Evolutionary conservation across 306 rosid species (phyloP).

Genomic region (Prunus mongolica): DNA sequence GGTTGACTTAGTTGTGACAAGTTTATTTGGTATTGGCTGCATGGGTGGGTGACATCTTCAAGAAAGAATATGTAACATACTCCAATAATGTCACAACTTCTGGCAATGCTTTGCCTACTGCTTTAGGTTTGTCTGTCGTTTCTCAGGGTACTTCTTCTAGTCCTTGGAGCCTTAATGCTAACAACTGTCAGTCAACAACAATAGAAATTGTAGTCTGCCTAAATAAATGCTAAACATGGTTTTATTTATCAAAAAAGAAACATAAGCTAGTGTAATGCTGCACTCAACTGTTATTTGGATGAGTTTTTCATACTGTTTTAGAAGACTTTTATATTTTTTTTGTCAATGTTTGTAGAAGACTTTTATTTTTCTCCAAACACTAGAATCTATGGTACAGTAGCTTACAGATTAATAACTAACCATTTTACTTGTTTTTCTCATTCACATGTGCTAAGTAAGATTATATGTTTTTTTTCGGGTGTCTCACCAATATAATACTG

Average conservation of each 20-base stretch:
- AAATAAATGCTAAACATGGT: not conserved
- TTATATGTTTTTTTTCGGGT: not conserved
- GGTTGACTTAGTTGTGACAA: not conserved
- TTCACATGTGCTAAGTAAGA: not conserved
- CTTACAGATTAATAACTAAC: too few relatives aligned
- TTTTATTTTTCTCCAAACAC: too few relatives aligned
- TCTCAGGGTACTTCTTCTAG: not conserved
- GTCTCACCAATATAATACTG: not conserved
- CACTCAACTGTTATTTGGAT: too few relatives aligned
- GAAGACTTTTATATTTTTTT: too few relatives aligned
- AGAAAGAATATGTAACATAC: not conserved
- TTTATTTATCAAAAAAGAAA: not conserved
- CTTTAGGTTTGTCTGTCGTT: not conserved
- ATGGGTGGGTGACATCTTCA: not conserved
- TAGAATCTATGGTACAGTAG: too few relatives aligned
- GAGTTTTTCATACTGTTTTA: too few relatives aligned
- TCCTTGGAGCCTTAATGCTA: not conserved
- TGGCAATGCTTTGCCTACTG: not conserved
- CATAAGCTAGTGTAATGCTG: too few relatives aligned
- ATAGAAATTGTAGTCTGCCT: not conserved
- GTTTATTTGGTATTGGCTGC: not conserved
- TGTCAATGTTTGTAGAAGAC: too few relatives aligned
- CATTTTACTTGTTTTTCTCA: too few relatives aligned
- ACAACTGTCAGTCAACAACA: slow-evolving; percentile 11
- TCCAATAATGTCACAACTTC: slow-evolving; percentile 3